A percentile compares a stretch with the other conserved stretches of the same genome.
Conservation (phyloP, 108 stramenopile species). For the Nitzschia sp. region DNA sequence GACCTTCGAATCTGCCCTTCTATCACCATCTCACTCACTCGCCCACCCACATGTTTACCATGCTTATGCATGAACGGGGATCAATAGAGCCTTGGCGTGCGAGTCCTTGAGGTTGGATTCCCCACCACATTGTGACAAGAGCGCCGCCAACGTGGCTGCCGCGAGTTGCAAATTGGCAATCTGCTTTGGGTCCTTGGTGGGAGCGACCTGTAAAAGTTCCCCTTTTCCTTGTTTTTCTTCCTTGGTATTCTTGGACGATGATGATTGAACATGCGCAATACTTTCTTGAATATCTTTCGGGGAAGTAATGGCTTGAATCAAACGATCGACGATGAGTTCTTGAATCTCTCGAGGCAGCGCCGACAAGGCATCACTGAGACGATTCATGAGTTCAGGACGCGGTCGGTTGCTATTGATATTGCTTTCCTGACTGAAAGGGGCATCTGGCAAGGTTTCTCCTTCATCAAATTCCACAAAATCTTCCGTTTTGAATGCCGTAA, state of each 20-base stretch:
- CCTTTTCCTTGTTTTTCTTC: slow-evolving; percentile 8
- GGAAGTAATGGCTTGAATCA: slow-evolving; percentile 68
- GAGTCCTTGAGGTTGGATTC: slow-evolving; percentile 13
- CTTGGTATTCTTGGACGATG: slow-evolving; percentile 6
- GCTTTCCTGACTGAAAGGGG: not conserved
- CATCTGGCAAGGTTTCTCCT: not conserved
- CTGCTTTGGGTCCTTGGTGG: slow-evolving; percentile 5
- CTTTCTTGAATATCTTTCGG: slow-evolving; percentile 44
- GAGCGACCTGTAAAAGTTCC: not conserved
- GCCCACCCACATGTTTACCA: too few relatives aligned
- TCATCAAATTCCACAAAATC: slow-evolving; percentile 26
- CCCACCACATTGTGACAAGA: slow-evolving; percentile 63
- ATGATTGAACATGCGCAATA: slow-evolving; percentile 18
- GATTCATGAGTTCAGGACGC: slow-evolving; percentile 70
- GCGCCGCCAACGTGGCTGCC: slow-evolving; percentile 77
- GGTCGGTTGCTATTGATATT: slow-evolving; percentile 39
- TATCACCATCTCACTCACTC: too few relatives aligned
- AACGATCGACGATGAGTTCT: slow-evolving; percentile 76
- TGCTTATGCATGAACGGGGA: slow-evolving; percentile 41
- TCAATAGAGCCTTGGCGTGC: slow-evolving; percentile 21
- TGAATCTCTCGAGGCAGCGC: slow-evolving; percentile 76
- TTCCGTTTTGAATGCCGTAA: slow-evolving; percentile 48
- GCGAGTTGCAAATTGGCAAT: slow-evolving; percentile 57
- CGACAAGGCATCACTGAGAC: slow-evolving; percentile 72
- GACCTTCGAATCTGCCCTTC: too few relatives aligned